Evolutionary conservation across 306 rosid species (phyloP), one percentile per base, ranked within the genome.

Genomic region (Malus sieversii): DNA sequence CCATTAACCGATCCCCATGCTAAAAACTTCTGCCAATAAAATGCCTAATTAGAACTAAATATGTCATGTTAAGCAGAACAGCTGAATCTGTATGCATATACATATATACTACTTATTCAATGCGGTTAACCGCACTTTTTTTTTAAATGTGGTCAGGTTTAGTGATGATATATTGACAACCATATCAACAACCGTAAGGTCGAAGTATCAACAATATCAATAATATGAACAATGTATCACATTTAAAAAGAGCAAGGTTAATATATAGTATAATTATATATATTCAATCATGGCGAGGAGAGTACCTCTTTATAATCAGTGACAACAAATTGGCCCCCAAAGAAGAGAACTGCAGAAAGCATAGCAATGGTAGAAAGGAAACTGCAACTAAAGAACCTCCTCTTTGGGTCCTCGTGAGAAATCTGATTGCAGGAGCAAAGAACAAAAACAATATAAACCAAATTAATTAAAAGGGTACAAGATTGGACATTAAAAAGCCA

Each of bases 231-330:
- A 48, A 14, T 1, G 16, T 48, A 14, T 48, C 19, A 48, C 53
- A 40, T 40, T 8, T 8, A 9, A 8, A 40, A 40, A 40, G 11
- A 40, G 11, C 11, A 40, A 2, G 45, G 10, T 40, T 40, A 40
- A 40, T 40, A 40, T 40, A 40, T 6, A 6, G 8, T 6, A 35
- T 35, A 35, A 35, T 35, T 35, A 35, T 35, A 33, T 33, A 35
- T 33, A 29, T 13, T 9, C 19, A 23, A 7, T 16, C 15, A 58
- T 9, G 18, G 58, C 2, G 68, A 40, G 11, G 12, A 4, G 11
- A 13, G 4, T 74, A 82, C 86, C 86, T 74, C 84, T 79, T 77
- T 85, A 71, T 77, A 53, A 52, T 82, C 82, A 14, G 73, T 53
- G 30, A 82, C 64, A 59, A 74, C 35, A 66, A 77, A 58, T 22